Evolutionary conservation across 2,329 filamentous ascomycete genomes (phyloP).

Genomic region (Aspergillus nomiae): DNA sequence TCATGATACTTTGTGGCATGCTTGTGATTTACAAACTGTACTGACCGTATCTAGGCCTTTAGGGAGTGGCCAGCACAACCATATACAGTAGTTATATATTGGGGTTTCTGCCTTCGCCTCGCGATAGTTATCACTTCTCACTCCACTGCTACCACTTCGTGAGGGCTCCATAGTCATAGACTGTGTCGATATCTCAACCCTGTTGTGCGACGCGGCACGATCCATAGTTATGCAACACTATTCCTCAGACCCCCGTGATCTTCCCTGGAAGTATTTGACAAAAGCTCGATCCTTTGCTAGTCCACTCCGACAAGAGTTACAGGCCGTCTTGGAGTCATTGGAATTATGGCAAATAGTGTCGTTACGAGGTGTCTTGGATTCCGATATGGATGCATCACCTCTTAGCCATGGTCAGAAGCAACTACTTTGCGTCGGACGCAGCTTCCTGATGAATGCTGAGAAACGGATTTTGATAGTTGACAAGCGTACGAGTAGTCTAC

Average conservation of each 20-base stretch:
- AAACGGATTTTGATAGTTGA: background rate
- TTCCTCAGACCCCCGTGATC: background rate
- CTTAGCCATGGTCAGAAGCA: background rate
- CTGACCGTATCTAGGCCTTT: no score
- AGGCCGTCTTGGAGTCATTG: background rate
- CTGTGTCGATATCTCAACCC: background rate
- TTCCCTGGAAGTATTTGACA: background rate
- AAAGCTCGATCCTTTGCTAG: background rate
- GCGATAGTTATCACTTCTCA: no score
- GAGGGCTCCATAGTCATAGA: background rate
- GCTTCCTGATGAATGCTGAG: background rate
- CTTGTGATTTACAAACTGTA: no score
- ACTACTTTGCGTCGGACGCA: background rate
- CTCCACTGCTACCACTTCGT: background rate
- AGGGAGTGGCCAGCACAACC: no score
- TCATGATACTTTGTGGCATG: no score
- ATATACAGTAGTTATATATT: no score
- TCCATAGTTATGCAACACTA: background rate
- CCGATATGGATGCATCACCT: background rate
- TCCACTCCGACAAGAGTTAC: background rate
- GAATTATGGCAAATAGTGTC: background rate
- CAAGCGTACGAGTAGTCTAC: background rate
- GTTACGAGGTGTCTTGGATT: background rate
- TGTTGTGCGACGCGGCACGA: background rate
- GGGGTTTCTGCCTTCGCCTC: no score